Evolutionary conservation across 1,139 yeast species (phyloP).

Genomic region (Scheffersomyces segobiensis): DNA sequence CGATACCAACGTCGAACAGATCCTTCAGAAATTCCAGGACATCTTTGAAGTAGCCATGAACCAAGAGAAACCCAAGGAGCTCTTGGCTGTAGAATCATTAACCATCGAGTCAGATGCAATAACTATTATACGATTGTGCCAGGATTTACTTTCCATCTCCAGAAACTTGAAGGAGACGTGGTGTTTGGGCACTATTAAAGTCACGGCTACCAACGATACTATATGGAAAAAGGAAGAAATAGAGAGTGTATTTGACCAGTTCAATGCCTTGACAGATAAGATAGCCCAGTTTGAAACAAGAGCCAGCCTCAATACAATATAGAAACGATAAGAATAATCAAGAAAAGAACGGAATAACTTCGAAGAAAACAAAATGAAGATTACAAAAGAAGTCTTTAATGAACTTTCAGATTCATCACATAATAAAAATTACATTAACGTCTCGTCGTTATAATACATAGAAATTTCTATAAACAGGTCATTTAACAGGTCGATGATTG

Average conservation of each 20-base stretch:
- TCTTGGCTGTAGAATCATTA: slow-evolving; percentile 54
- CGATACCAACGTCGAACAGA: slow-evolving; percentile 43
- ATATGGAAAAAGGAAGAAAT: slow-evolving; percentile 21
- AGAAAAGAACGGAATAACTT: background rate
- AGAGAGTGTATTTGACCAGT: slow-evolving; percentile 33
- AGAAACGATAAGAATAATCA: background rate
- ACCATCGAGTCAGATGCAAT: slow-evolving; percentile 57
- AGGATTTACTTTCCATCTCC: slow-evolving; percentile 52
- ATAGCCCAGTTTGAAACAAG: slow-evolving; percentile 29
- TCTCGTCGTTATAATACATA: background rate
- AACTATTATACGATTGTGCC: slow-evolving; percentile 51
- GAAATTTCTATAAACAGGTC: background rate
- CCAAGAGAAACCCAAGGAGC: slow-evolving; percentile 50
- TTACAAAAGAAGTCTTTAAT: too few relatives aligned
- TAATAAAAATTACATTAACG: background rate
- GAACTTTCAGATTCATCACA: background rate
- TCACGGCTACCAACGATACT: slow-evolving; percentile 18
- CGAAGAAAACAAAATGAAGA: too few relatives aligned
- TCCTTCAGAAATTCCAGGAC: slow-evolving; percentile 45
- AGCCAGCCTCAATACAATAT: background rate
- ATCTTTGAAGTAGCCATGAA: slow-evolving; percentile 44
- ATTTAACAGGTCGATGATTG: background rate
- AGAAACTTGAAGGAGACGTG: slow-evolving; percentile 54
- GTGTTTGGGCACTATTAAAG: slow-evolving; percentile 56
- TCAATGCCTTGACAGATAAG: slow-evolving; percentile 41